A percentile compares a stretch with the other conserved stretches of the same genome.
Conservation (phyloP, 164 flowering plant species). For the Brasenia schreberi region DNA sequence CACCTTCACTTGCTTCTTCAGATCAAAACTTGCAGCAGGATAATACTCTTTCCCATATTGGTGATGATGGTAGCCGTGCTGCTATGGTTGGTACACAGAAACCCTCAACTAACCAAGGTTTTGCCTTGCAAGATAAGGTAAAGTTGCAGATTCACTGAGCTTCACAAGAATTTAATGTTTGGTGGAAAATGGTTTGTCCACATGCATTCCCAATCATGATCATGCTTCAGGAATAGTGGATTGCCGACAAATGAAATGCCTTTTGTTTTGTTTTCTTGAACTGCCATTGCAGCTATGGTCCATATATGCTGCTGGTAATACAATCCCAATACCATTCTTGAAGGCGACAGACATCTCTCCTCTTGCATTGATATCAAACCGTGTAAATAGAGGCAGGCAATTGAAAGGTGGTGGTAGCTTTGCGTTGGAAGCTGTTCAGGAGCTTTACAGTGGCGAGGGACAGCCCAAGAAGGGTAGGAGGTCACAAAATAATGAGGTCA, state of each 20-base stretch:
- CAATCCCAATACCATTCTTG: slow-evolving; percentile 93
- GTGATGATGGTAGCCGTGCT: background rate
- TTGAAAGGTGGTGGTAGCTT: slow-evolving; percentile 24
- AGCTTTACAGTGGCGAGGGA: slow-evolving; percentile 79
- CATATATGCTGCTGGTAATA: slow-evolving; percentile 94
- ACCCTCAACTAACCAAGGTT: slow-evolving; percentile 52
- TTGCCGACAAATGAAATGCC: no score
- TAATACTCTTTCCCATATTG: slow-evolving; percentile 11
- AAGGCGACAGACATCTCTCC: slow-evolving; percentile 97
- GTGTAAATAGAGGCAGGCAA: slow-evolving; percentile 44
- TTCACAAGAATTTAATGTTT: no score
- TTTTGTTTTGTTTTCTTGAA: background rate
- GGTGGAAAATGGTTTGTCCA: background rate
- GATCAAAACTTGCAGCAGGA: slow-evolving; percentile 22
- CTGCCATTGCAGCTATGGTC: slow-evolving; percentile 70
- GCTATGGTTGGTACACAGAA: slow-evolving; percentile 17
- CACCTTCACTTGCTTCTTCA: slow-evolving; percentile 17
- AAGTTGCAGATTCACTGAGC: background rate
- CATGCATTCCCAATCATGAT: background rate
- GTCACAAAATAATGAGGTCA: slow-evolving; percentile 71
- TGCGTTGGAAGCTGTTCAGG: slow-evolving; percentile 83
- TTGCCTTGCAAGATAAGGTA: slow-evolving; percentile 86
- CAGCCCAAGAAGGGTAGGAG: slow-evolving; percentile 77
- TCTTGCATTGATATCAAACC: slow-evolving; percentile 79
- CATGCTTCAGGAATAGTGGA: no score